Evolutionary conservation across 2,329 filamentous ascomycete genomes (phyloP).

Genomic region (Setomelanomma holmii): DNA sequence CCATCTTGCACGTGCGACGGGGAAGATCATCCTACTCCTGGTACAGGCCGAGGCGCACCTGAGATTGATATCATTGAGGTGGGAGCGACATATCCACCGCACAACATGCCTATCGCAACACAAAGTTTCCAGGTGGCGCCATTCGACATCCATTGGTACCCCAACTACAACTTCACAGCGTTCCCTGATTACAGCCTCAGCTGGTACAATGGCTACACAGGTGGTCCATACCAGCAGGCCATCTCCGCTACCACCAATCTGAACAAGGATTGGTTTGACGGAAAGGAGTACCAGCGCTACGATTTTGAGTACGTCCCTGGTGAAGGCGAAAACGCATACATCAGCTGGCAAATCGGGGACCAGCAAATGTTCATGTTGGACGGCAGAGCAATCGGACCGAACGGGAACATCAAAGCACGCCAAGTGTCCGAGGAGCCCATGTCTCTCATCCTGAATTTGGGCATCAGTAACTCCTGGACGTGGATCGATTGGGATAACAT

Average conservation of each 20-base stretch:
- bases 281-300: conserved; percentile 61
- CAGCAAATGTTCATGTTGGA: conserved; percentile 60
- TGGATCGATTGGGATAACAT: conserved; percentile 55
- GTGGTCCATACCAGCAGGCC: conserved; percentile 64
- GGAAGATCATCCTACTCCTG: conserved; percentile 57
- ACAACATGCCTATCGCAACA: conserved; percentile 54
- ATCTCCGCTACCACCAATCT: conserved; percentile 62
- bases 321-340: conserved; percentile 52
- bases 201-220: conserved; percentile 60
- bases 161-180: conserved; percentile 60
- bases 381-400: conserved; percentile 59
- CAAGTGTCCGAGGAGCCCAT: conserved; percentile 62
- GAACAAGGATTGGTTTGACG: conserved; percentile 64
- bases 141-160: conserved; percentile 59
- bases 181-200: conserved; percentile 59
- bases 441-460: conserved; percentile 62
- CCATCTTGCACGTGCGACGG: conserved; percentile 55
- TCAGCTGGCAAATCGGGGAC: conserved; percentile 62
- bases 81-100: conserved; percentile 51
- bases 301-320: conserved; percentile 64
- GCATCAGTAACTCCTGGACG: conserved; percentile 59
- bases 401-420: conserved; percentile 60
- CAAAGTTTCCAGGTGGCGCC: conserved; percentile 60
- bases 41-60: conserved; percentile 56
- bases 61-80: conserved; percentile 59